Evolutionary conservation across 176 grass and related monocot species (phyloP).

Genomic region (Carex pumila): DNA sequence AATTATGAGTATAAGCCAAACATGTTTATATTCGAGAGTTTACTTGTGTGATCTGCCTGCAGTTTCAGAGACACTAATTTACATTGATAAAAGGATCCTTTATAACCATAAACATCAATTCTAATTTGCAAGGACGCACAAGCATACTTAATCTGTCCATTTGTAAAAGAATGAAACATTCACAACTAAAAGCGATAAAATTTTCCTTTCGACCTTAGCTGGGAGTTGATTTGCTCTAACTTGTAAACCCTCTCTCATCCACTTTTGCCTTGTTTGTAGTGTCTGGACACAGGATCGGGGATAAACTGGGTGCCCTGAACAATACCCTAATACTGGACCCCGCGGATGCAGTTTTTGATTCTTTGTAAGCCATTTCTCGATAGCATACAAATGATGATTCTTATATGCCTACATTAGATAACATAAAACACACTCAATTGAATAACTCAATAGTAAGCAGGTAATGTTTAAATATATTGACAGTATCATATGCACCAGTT

Average conservation of each 20-base stretch:
- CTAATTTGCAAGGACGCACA: background rate
- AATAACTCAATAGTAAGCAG: background rate
- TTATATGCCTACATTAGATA: constrained; percentile 63
- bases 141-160: background rate
- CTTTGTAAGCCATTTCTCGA: constrained; percentile 90
- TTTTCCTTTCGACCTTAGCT: constrained; percentile 51
- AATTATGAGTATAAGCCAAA: background rate
- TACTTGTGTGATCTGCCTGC: background rate
- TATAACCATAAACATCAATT: background rate
- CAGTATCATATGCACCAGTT: constrained; percentile 45
- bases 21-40: background rate
- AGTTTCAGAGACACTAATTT: background rate
- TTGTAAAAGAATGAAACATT: background rate
- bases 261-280: constrained; percentile 79
- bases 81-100: background rate
- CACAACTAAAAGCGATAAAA: background rate
- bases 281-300: constrained; percentile 74
- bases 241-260: constrained; percentile 81
- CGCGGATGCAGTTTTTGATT: constrained; percentile 79
- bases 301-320: constrained; percentile 75
- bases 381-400: constrained; percentile 76
- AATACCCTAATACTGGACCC: constrained; percentile 85
- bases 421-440: constrained; percentile 6
- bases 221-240: constrained; percentile 59
- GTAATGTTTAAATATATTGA: background rate